phyloP scores from a whole-genome alignment of 495 filamentous ascomycete species.

The Pseudomonodictys pantanalensis region DNA sequence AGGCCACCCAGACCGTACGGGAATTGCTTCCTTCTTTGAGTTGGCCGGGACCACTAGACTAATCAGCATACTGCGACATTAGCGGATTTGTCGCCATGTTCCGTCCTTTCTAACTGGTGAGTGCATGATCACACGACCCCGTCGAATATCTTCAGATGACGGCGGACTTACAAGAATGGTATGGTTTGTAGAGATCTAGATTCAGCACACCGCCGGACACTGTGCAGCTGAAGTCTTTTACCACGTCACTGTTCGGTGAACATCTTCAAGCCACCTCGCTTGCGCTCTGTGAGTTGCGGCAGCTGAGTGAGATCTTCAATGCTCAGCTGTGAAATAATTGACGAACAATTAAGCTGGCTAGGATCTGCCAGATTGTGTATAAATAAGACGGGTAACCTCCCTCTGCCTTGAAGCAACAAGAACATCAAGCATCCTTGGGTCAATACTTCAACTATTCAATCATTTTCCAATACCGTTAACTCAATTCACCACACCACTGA shows the following conservation, averaged over 20 bases:
- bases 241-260: not conserved
- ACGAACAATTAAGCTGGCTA: not conserved
- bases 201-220: not conserved
- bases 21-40: not conserved
- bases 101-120: not conserved
- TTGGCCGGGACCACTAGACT: not conserved
- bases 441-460: not conserved
- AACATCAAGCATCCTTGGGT: not conserved
- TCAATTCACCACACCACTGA: not conserved
- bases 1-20: not conserved
- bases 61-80: not conserved
- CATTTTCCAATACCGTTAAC: not conserved
- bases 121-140: not conserved
- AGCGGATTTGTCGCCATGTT: not conserved
- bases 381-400: not conserved
- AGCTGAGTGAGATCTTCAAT: not conserved
- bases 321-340: not conserved
- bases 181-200: not conserved
- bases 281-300: not conserved
- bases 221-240: not conserved
- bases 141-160: not conserved
- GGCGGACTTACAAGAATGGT: not conserved
- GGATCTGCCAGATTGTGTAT: not conserved
- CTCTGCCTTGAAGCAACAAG: not conserved
- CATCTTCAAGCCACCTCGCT: not conserved